phyloP scores from a whole-genome alignment of 1,139 yeast species.

The Wickerhamiella pararugosa region DNA sequence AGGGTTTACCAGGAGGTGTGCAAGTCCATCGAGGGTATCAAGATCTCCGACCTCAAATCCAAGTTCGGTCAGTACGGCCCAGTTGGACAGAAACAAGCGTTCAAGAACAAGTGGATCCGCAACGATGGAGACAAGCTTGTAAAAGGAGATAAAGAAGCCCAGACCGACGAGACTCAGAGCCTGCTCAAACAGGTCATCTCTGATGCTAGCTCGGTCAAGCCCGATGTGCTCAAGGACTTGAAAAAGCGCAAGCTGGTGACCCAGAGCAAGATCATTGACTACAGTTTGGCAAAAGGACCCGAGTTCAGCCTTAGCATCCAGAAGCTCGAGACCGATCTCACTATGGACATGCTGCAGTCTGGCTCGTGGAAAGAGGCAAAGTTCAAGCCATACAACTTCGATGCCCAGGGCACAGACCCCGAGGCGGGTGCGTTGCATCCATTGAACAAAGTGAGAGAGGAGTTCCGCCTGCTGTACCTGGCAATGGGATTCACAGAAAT shows the following conservation, averaged over 20 bases:
- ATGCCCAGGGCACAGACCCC: conserved; percentile 84
- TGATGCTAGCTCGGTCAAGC: conserved; percentile 25
- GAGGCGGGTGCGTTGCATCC: conserved; percentile 93
- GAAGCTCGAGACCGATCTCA: conserved; percentile 80
- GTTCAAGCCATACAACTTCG: conserved; percentile 91
- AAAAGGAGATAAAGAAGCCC: conserved; percentile 30
- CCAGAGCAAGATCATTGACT: conserved; percentile 62
- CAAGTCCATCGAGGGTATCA: conserved; percentile 61
- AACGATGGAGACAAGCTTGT: conserved; percentile 74
- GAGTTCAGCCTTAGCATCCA: conserved; percentile 72
- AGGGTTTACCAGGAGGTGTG: conserved; percentile 66
- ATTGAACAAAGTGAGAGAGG: conserved; percentile 88
- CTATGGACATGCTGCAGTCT: conserved; percentile 67
- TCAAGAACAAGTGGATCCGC: conserved; percentile 90
- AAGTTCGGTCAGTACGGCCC: conserved; percentile 73
- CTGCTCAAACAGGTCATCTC: conserved; percentile 46
- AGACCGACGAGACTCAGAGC: conserved; percentile 47
- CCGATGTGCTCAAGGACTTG: conserved; percentile 65
- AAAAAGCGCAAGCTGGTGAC: conserved; percentile 82
- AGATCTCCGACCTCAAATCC: conserved; percentile 63
- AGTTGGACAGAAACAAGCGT: conserved; percentile 96
- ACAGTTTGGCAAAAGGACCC: conserved; percentile 60
- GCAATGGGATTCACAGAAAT: conserved; percentile 96
- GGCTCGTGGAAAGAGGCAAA: conserved; percentile 74
- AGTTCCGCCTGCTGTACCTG: conserved; percentile 93